Conservation (phyloP, 495 filamentous ascomycete genomes). For the Astrothelium subdiscretum region DNA sequence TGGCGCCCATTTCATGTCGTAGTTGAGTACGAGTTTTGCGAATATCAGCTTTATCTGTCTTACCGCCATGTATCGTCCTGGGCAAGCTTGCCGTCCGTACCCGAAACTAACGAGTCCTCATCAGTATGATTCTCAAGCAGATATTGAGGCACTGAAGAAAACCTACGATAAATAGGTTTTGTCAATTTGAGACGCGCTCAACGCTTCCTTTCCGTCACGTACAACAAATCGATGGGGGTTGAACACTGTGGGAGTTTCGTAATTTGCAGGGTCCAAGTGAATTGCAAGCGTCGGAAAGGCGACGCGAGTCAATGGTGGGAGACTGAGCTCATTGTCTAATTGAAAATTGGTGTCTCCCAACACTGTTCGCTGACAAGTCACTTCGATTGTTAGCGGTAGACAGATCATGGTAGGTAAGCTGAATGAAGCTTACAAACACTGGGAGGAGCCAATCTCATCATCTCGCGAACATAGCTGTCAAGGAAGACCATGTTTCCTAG, state of each 20-base stretch:
- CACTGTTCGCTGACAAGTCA: background rate
- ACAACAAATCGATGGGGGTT: background rate
- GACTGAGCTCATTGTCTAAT: background rate
- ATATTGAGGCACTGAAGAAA: background rate
- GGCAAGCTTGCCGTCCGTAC: background rate
- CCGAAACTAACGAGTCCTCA: background rate
- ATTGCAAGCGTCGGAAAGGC: background rate
- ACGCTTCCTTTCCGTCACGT: background rate
- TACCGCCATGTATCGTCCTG: background rate
- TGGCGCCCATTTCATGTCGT: background rate
- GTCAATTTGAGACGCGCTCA: background rate
- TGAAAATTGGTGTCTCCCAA: background rate
- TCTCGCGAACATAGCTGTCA: background rate
- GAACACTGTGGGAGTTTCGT: background rate
- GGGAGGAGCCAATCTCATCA: background rate
- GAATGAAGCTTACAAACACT: background rate
- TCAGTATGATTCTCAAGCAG: background rate
- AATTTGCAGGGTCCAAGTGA: background rate
- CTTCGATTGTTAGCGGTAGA: no score
- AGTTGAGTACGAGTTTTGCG: background rate
- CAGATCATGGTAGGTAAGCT: no score
- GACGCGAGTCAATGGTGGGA: background rate
- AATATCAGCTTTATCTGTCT: background rate
- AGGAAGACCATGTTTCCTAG: background rate
- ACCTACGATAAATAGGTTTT: background rate